A percentile compares a stretch with the other conserved stretches of the same genome.
phyloP scores from a whole-genome alignment of 768 basidiomycete genomes.

The Hygrophorus pudorinus region DNA sequence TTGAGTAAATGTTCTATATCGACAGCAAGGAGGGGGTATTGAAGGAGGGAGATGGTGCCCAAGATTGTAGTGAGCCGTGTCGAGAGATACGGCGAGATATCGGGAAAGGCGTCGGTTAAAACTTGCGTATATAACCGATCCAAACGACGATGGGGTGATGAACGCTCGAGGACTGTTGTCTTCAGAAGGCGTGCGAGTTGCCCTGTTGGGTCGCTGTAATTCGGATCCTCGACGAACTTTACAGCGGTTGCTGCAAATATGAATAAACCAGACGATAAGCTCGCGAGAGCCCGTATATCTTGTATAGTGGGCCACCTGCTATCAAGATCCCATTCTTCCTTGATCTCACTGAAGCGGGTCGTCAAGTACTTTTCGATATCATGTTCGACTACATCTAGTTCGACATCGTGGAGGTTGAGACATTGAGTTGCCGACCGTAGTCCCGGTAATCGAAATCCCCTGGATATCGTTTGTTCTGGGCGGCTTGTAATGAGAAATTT shows the following conservation, averaged over 20 bases:
- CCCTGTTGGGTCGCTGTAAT: conserved; percentile 4
- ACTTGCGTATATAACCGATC: background rate
- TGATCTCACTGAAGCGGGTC: conserved; percentile 9
- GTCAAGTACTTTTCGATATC: conserved; percentile 14
- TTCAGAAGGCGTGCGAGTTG: conserved; percentile 7
- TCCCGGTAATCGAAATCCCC: background rate
- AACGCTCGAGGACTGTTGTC: background rate
- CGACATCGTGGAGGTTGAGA: background rate
- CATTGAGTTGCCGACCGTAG: background rate
- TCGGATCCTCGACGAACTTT: too few species aligned
- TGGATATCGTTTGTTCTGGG: conserved; percentile 15
- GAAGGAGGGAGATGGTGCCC: background rate
- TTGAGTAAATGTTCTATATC: background rate
- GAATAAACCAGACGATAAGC: conserved; percentile 16
- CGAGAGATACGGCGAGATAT: background rate
- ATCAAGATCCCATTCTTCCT: background rate
- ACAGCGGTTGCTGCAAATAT: too few species aligned
- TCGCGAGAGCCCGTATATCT: conserved; percentile 10
- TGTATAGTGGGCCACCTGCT: conserved; percentile 14
- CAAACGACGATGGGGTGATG: background rate
- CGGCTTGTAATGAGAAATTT: too few species aligned
- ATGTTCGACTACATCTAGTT: background rate
- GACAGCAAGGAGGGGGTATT: background rate
- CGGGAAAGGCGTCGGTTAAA: background rate
- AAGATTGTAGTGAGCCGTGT: too few species aligned